Percentiles rank a stretch among this genome's conserved stretches.
Conservation (phyloP, 2,329 filamentous ascomycete species). For the Fusarium sp. region DNA sequence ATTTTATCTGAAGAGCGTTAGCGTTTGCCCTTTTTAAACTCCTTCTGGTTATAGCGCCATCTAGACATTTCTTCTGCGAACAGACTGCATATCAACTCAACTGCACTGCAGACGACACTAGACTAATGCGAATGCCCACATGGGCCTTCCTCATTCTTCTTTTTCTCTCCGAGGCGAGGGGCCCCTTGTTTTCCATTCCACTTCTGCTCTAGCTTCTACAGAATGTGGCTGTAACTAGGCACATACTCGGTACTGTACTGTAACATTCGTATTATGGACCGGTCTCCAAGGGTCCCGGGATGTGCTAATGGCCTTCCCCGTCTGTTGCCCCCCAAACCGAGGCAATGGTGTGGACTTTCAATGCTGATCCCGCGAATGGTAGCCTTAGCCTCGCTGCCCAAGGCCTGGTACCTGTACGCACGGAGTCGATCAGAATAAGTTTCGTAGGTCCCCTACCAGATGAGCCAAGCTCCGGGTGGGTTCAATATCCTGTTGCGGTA, state of each 20-base stretch:
- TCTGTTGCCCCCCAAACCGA: constrained; percentile 19
- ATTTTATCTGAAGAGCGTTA: background rate
- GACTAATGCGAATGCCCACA: constrained; percentile 8
- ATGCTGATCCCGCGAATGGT: constrained; percentile 13
- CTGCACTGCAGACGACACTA: background rate
- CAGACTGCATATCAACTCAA: constrained; percentile 7
- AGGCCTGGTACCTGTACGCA: constrained; percentile 1
- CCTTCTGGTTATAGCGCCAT: background rate
- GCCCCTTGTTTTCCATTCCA: background rate
- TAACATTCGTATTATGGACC: background rate
- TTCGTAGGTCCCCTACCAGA: background rate
- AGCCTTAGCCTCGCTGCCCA: constrained; percentile 14
- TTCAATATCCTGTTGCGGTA: constrained; percentile 1
- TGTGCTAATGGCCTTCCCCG: background rate
- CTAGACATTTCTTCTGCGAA: background rate
- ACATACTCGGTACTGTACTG: background rate
- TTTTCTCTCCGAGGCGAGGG: constrained; percentile 3
- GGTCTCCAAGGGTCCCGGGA: background rate
- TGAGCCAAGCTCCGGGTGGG: constrained; percentile 14
- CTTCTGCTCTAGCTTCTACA: background rate
- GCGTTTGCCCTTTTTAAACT: background rate
- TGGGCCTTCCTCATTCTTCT: background rate
- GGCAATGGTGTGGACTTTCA: background rate
- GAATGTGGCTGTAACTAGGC: background rate
- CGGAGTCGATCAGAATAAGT: constrained; percentile 3